Evolutionary conservation across 257 asterid species (phyloP), one percentile per base, ranked within the genome.

Genomic region (Solanum sitiens): DNA sequence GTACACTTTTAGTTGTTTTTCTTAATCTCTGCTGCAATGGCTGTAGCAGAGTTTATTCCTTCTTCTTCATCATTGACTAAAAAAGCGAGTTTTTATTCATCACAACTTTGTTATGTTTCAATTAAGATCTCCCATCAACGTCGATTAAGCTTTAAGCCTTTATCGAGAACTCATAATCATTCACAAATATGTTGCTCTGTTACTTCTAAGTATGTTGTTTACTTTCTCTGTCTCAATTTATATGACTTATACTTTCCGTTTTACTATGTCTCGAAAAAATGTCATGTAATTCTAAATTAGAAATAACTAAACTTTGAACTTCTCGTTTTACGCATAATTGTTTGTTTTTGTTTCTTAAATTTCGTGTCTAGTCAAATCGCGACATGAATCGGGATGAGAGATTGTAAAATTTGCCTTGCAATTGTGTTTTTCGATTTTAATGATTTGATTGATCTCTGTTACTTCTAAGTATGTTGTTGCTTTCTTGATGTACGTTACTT

Each of bases 161-260:
- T 9, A 33, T 90, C 93, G 15, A 82, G 79, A 65, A 87, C 87
- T 61, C 93, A 65, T 50, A 88, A 68, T 87, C 85, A 63, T 87
- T 89, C 94, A n/a, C 90, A 87, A 86, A 95, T 93, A 79, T 84
- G 87, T 44, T 97, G 99, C 91, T 97, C 99, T 88, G 98, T 95
- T 3, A 91, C 96, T 83, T 92, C 98, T 30, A 93, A 92, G 98
- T 94, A 86, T 83, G 94, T 32, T 30, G 3, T 14, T 12, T 14
- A n/a, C 18, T 37, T 27, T 21, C 2, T 56, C 2, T 65, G 61
- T 86, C 2, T 7, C 33, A 9, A 44, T 18, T 20, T 15, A 16
- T 42, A 53, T 79, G 45, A 2, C 16, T 5, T 27, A 0, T 23
- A 27, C 4, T 40, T 0, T 67, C 12, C 20, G 35, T 6, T 59